These are phyloP conservation scores for Colletotrichum neosansevieriae DNA, from an alignment of 2,329 filamentous ascomycete genomes.

Conservation along the genomic window DNA sequence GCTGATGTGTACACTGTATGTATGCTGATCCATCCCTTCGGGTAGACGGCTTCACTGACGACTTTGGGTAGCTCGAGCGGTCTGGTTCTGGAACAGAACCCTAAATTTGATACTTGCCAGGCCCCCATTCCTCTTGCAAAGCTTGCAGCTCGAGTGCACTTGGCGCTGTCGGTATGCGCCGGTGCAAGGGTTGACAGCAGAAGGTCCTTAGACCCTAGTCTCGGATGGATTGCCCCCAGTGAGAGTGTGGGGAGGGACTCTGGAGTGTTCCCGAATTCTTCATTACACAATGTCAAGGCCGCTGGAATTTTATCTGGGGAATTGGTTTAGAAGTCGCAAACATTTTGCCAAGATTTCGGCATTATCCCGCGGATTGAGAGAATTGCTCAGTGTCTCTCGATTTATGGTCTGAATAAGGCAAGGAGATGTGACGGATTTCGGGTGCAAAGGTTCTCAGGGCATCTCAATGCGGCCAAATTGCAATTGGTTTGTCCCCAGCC, in stretches of 20 bases:
- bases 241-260: constrained; percentile 4
- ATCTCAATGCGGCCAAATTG: background rate
- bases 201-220: constrained; percentile 12
- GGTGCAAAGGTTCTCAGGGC: background rate
- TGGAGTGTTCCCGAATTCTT: no score
- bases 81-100: background rate
- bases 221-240: constrained; percentile 13
- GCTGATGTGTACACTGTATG: background rate
- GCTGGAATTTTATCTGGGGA: no score
- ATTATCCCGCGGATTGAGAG: background rate
- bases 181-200: constrained; percentile 14
- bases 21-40: no score
- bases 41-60: no score
- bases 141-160: background rate
- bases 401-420: background rate
- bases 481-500: background rate
- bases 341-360: no score
- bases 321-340: no score
- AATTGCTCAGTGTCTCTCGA: background rate
- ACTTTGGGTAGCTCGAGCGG: background rate
- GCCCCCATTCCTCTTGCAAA: background rate
- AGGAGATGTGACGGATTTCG: background rate
- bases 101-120: constrained; percentile 22
- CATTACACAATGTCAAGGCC: no score
- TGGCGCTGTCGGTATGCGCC: constrained; percentile 25